Evolutionary conservation across 352 stramenopile genomes (phyloP).

Genomic region (Phytophthora fragariae): DNA sequence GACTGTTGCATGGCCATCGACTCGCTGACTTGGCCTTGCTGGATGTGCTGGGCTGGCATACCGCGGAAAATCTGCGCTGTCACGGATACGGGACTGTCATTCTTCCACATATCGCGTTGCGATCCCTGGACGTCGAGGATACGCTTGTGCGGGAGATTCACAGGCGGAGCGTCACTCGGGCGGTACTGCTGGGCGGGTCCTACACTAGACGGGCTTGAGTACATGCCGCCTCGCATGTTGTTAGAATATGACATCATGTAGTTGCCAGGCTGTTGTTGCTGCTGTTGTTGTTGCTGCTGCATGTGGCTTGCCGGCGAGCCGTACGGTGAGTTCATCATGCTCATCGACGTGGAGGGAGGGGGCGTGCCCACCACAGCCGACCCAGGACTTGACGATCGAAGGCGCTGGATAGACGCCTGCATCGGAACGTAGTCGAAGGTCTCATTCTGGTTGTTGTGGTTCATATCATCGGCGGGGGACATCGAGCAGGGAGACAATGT

Average conservation of each 20-base stretch:
- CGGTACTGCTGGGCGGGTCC: conserved; percentile 44
- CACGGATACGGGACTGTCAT: conserved; percentile 70
- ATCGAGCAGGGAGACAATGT: conserved; percentile 38
- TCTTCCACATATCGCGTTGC: conserved; percentile 69
- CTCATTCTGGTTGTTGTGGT: conserved; percentile 43
- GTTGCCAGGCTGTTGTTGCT: conserved; percentile 37
- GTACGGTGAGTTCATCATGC: conserved; percentile 51
- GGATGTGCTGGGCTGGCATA: conserved; percentile 37
- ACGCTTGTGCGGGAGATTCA: conserved; percentile 66
- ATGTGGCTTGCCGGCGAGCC: conserved; percentile 44
- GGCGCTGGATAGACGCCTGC: conserved; percentile 43
- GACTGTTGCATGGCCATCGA: conserved; percentile 41
- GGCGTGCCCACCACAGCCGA: conserved; percentile 40
- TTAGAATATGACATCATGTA: conserved; percentile 46
- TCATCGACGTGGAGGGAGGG: conserved; percentile 38
- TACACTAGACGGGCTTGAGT: conserved; percentile 20
- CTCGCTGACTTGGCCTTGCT: conserved; percentile 42
- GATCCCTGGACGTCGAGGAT: conserved; percentile 60
- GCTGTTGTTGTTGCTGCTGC: conserved; percentile 36
- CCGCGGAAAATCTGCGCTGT: conserved; percentile 65
- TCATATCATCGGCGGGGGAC: conserved; percentile 38
- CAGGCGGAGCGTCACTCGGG: conserved; percentile 38
- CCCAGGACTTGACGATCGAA: conserved; percentile 37
- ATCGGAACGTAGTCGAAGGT: conserved; percentile 61
- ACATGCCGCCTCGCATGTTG: conserved; percentile 37